These are phyloP conservation scores for Adansonia madagascariensis DNA, from an alignment of 441 rosid species.

Conservation along the genomic window DNA sequence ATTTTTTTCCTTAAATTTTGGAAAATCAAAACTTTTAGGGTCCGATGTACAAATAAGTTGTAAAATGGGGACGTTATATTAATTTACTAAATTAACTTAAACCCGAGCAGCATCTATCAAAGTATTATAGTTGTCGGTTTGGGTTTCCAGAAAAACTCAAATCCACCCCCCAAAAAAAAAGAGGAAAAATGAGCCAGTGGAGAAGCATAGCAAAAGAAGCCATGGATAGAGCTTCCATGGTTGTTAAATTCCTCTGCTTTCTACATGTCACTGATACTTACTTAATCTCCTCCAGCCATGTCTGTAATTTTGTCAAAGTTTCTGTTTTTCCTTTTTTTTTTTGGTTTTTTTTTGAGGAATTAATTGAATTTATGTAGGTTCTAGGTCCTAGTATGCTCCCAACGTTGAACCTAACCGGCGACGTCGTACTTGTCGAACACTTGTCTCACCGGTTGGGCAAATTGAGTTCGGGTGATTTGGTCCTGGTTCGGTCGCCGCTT, in stretches of 20 bases:
- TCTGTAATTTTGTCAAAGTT: conserved; percentile 32
- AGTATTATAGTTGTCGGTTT: not conserved
- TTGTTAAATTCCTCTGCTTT: conserved; percentile 61
- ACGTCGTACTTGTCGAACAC: conserved; percentile 63
- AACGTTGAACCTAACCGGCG: conserved; percentile 75
- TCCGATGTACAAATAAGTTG: not conserved
- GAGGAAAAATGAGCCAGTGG: conserved; percentile 46
- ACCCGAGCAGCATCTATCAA: not conserved
- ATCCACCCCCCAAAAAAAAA: not conserved
- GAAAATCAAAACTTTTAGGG: not conserved
- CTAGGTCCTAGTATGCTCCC: conserved; percentile 91
- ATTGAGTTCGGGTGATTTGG: conserved; percentile 67
- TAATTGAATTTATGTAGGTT: conserved; percentile 48
- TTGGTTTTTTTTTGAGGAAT: not conserved
- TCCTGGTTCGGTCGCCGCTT: conserved; percentile 66
- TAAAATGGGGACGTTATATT: not conserved
- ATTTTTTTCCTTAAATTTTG: not conserved
- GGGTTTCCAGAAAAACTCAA: not conserved
- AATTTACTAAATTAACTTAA: not conserved
- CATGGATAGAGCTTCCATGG: conserved; percentile 40
- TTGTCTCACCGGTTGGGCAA: conserved; percentile 66
- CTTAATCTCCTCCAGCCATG: conserved; percentile 60
- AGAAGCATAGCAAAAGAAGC: conserved; percentile 49
- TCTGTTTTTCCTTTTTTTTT: not conserved
- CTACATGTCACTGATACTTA: conserved; percentile 69